Evolutionary conservation across 176 grass and related monocot species (phyloP), one percentile per base, ranked within the genome.

Genomic region (Lolium multiflorum): DNA sequence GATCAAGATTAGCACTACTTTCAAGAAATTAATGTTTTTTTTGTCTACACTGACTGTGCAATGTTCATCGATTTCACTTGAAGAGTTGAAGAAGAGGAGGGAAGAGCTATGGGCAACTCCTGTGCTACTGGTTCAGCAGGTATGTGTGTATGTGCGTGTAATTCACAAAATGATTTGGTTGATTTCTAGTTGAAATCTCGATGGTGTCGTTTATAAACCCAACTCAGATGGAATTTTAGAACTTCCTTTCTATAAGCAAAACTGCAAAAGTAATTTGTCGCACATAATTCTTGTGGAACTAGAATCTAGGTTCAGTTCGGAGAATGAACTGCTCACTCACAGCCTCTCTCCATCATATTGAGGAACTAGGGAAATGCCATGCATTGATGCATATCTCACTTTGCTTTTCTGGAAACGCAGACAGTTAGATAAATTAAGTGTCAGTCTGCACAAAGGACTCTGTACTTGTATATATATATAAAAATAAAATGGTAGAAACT

Each of bases 41-140:
- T 6, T 55, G 52, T 57, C 54, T 57, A 17, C 54, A 57, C 17
- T 57, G 17, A 57, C 54, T 20, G 17, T 57, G 16, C 54, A 20
- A 57, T 57, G 51, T 20, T 57, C 54, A 18, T 57, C 50, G 38
- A 9, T 68, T 12, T 28, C 31, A 67, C 64, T n/a, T n/a, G n/a
- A n/a, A n/a, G n/a, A n/a, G n/a, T 68, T 68, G 64, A 31, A 68
- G 64, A 38, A 12, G 24, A 26, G 21, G 26, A 66, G 63, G 14
- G 64, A 68, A 68, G 31, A 66, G 64, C 31, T 37, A 68, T 68
- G 64, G 64, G 64, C 28, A 68, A 68, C 31, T 68, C 28, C 64
- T 68, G 6, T 31, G 2, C 64, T 38, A 38, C 28, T 9, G 11
- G 31, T 38, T 37, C 64, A 68, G 64, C 31, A 68, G 31, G 64